Percentiles rank a stretch among this genome's conserved stretches.
These are phyloP conservation scores for Gynochthodes officinalis DNA, from an alignment of 257 asterid species.

Conservation along the genomic window DNA sequence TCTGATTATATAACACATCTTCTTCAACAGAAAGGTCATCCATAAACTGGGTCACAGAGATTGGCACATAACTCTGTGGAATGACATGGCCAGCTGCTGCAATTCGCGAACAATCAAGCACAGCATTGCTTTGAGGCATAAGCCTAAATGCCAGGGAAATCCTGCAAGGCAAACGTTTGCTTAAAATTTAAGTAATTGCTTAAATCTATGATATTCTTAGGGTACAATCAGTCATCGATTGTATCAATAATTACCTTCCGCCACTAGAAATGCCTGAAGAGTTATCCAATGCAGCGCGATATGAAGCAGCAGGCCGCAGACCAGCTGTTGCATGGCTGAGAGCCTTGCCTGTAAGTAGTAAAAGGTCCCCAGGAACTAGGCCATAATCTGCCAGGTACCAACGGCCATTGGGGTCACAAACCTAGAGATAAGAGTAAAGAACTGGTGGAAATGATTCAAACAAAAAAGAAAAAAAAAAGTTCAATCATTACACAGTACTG, in stretches of 20 bases:
- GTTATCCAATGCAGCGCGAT: constrained; percentile 52
- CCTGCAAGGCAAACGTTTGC: constrained; percentile 51
- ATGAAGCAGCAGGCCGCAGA: constrained; percentile 75
- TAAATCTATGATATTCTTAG: constrained; percentile 18
- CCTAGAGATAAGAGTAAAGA: constrained; percentile 45
- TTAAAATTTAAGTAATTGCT: constrained; percentile 16
- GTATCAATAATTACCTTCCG: constrained; percentile 57
- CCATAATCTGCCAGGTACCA: constrained; percentile 94
- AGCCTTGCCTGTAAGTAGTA: constrained; percentile 90
- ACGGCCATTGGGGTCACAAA: constrained; percentile 86
- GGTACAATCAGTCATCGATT: constrained; percentile 15
- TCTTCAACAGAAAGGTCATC: constrained; percentile 89
- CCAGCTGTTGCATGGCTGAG: constrained; percentile 95
- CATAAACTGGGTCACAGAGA: constrained; percentile 92
- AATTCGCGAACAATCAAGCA: constrained; percentile 80
- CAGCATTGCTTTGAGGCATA: constrained; percentile 91
- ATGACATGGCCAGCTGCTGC: constrained; percentile 92
- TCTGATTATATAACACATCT: constrained; percentile 50
- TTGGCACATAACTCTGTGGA: constrained; percentile 80
- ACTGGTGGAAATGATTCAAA: constrained; percentile 22
- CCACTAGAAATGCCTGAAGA: constrained; percentile 38
- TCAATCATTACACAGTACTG: constrained; percentile 3
- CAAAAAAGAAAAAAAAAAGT: constrained; percentile 18
- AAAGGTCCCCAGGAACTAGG: constrained; percentile 74
- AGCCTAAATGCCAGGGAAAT: constrained; percentile 83